These are phyloP conservation scores for Skeletonema costatum DNA, from an alignment of 108 stramenopile species.

Conservation along the genomic window DNA sequence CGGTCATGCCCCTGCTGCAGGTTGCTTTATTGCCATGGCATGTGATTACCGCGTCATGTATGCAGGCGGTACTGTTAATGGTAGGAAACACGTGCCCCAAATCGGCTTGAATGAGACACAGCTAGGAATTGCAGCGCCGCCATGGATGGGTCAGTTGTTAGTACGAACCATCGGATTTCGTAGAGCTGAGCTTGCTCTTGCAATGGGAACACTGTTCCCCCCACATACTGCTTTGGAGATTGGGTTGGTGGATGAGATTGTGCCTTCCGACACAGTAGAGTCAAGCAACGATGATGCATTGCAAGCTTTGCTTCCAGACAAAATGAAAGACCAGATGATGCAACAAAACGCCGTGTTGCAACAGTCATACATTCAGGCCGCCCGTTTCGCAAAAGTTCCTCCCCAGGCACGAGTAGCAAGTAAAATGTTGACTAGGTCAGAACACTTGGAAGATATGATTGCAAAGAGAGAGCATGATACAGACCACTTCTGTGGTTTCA, in stretches of 20 bases:
- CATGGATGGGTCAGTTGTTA: constrained; percentile 43
- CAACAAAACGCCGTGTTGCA: constrained; percentile 26
- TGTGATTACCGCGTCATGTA: constrained; percentile 88
- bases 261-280: constrained; percentile 14
- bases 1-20: constrained; percentile 87
- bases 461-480: constrained; percentile 61
- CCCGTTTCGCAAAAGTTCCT: constrained; percentile 59
- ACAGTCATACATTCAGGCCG: constrained; percentile 40
- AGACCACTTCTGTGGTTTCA: constrained; percentile 68
- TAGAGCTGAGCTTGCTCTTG: constrained; percentile 71
- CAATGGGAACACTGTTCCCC: constrained; percentile 68
- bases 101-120: constrained; percentile 88
- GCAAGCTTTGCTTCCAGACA: constrained; percentile 21
- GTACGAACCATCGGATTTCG: constrained; percentile 79
- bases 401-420: constrained; percentile 58
- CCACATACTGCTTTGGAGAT: constrained; percentile 62
- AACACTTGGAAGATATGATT: constrained; percentile 49
- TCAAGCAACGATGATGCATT: constrained; percentile 10
- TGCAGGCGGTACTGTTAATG: constrained; percentile 15
- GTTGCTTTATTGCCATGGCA: constrained; percentile 85
- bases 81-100: constrained; percentile 16
- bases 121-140: constrained; percentile 81
- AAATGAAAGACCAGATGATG: constrained; percentile 3
- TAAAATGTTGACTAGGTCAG: constrained; percentile 62
- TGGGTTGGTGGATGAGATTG: constrained; percentile 79